These are phyloP conservation scores for Zasmidium cellare DNA, from an alignment of 2,329 filamentous ascomycete species.

Conservation along the genomic window DNA sequence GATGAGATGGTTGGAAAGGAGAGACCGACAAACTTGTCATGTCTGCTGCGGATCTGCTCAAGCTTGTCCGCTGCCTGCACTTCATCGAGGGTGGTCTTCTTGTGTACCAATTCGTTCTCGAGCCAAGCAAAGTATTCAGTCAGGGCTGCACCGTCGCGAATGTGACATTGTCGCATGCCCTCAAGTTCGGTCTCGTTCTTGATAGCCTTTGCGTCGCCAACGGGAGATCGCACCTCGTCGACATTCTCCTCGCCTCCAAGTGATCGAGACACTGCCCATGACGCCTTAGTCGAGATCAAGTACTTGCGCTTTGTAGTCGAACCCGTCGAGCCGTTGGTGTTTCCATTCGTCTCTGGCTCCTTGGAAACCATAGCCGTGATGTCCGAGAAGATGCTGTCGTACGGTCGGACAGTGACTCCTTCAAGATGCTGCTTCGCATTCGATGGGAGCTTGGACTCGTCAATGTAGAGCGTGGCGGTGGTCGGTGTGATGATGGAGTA, in stretches of 20 bases:
- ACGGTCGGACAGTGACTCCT: conserved; percentile 75
- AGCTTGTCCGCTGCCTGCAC: conserved; percentile 90
- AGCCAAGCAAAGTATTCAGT: conserved; percentile 96
- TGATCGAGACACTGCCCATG: conserved; percentile 86
- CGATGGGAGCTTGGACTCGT: conserved; percentile 71
- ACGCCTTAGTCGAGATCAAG: conserved; percentile 82
- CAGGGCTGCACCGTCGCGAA: conserved; percentile 87
- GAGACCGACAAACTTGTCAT: conserved; percentile 78
- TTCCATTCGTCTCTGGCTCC: conserved; percentile 23
- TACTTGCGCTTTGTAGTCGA: conserved; percentile 62
- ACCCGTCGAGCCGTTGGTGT: conserved; percentile 10
- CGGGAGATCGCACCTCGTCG: conserved; percentile 82
- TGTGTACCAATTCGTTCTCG: conserved; percentile 74
- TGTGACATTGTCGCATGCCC: conserved; percentile 91
- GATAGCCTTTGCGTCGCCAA: conserved; percentile 87
- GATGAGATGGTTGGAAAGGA: conserved; percentile 97
- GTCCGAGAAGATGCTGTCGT: conserved; percentile 77
- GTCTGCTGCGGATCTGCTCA: conserved; percentile 69
- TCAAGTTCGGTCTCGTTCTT: conserved; percentile 89
- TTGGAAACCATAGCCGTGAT: conserved; percentile 63
- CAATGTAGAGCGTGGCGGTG: conserved; percentile 78
- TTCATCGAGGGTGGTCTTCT: conserved; percentile 77
- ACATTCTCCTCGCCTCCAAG: conserved; percentile 83
- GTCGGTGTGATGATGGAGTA: conserved; percentile 83
- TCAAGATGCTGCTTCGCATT: conserved; percentile 70